Evolutionary conservation across 352 stramenopile genomes (phyloP), one percentile per base, ranked within the genome.

Genomic region (Phytophthora multivora): DNA sequence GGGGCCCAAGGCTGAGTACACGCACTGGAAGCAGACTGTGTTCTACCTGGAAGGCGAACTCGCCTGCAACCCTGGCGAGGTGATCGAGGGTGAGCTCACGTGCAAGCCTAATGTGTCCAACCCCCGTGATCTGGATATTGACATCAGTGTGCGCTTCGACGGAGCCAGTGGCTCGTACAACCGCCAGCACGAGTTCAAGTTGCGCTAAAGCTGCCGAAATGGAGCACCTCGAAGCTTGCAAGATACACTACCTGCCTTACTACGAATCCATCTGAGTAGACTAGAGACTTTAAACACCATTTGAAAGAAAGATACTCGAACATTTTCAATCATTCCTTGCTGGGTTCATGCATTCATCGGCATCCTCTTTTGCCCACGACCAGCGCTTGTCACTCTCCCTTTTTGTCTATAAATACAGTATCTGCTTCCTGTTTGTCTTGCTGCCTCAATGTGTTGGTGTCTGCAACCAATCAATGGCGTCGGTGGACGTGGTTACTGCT

Each of bases 1-100:
- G 5, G 91, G 86, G n/a, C 85, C 89, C 3, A 86, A 91, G 53
- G 88, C 85, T 38, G 86, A 97, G 59, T 98, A 99, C 77, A 99
- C 98, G 41, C 98, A 99, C 82, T 99, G 98, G 98, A 99, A 99
- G 75, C 98, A 99, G 75, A 98, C 96, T 12, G 90, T 99, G 15
- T 98, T 99, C 63, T 99, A 98, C 71, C 73, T 98, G 6, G 79
- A 93, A 25, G 80, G 89, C 25, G 83, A 95, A 43, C 69, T 98
- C 21, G 83, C 84, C 18, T 93, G 92, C 57, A 82, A 75, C 43
- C 69, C 80, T 3, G 95, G 93, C 11, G 95, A 98, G 51, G 64
- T 88, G 23, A 91, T 98, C 40, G 86, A 92, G 43, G 96, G 95
- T 23, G 94, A 87, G 33, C 77, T 98, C 41, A 82, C 74, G 16